A percentile compares a stretch with the other conserved stretches of the same genome.
These are phyloP conservation scores for Trypanosoma mega DNA, from an alignment of 208 protist species.

Conservation along the genomic window DNA sequence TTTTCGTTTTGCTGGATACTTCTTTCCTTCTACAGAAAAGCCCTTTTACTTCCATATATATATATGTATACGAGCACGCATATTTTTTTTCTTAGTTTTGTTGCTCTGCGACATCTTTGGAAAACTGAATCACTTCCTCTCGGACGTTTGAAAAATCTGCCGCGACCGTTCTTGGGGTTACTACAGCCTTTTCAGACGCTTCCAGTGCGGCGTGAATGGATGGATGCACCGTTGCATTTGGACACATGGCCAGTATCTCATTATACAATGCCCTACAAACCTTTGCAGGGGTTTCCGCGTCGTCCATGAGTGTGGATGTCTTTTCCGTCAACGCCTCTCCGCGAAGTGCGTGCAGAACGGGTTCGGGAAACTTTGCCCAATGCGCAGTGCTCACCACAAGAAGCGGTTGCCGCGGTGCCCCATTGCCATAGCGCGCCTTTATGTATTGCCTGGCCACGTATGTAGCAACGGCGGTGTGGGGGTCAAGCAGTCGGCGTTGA, in stretches of 20 bases:
- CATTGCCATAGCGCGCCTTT: constrained; percentile 28
- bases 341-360: constrained; percentile 67
- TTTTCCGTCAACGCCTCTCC: constrained; percentile 37
- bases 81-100: too few relatives aligned
- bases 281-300: constrained; percentile 8
- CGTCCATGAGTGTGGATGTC: not conserved
- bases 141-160: constrained; percentile 33
- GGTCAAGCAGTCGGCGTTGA: constrained; percentile 80
- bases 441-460: constrained; percentile 65
- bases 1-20: too few relatives aligned
- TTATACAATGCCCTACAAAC: constrained; percentile 32
- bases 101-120: not conserved
- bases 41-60: too few relatives aligned
- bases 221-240: constrained; percentile 37
- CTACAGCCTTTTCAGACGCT: constrained; percentile 24
- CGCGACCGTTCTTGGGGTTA: constrained; percentile 24
- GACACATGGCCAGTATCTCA: constrained; percentile 22
- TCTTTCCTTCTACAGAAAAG: too few relatives aligned
- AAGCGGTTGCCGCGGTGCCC: constrained; percentile 38
- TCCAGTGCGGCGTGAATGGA: constrained; percentile 37
- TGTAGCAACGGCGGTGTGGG: constrained; percentile 84
- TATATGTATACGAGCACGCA: too few relatives aligned
- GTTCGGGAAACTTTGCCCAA: constrained; percentile 85
- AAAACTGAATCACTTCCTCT: constrained; percentile 25
- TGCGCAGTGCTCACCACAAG: constrained; percentile 76